Evolutionary conservation across 768 basidiomycete species (phyloP), one percentile per base, ranked within the genome.

Genomic region (Hemileccinum rubropunctum): DNA sequence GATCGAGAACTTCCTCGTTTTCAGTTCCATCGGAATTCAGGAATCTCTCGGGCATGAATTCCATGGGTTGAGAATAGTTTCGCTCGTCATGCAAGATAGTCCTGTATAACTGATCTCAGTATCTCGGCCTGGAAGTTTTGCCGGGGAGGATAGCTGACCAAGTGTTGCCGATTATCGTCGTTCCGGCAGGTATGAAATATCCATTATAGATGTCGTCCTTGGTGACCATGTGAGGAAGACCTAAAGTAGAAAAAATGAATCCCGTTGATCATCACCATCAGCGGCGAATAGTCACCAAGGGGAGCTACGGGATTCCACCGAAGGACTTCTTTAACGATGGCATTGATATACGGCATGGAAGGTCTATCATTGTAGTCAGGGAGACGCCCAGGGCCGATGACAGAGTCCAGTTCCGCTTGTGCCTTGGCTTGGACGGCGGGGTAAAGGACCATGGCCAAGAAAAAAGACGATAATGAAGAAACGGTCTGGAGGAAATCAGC

Each of bases 81-180:
- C 59, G 53, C 18, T 65, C 64, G 51, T 76, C 71, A 27, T 72
- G 71, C 21, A 73, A 47, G 33, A 73, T 73, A 8, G 72, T 63
- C 72, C 72, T 73, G 39, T 37, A 21, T 34, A 2, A 12, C 36
- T 6, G 28, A 28, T 39, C 27, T 62, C 10, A 62, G 45, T n/a
- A 47, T 49, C 38, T 23, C 34, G 17, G 13, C 4, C 15, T 6
- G 10, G 28, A 42, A 18, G 17, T 15, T 39, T 44, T 20, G 11
- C 26, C 17, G 34, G 12, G n/a, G 38, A 50, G 1, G 8, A n/a
- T 2, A 30, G 30, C 60, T 53, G 14, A 75, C 82, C 83, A 84
- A 17, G 79, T 74, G 54, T 83, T 85, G 1, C 80, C 81, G 26
- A 82, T 76, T 15, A 85, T 74, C 9, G 75, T 77, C 1, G 83